Evolutionary conservation across 2,329 filamentous ascomycete species (phyloP).

Genomic region (Pezicula neosporulosa): DNA sequence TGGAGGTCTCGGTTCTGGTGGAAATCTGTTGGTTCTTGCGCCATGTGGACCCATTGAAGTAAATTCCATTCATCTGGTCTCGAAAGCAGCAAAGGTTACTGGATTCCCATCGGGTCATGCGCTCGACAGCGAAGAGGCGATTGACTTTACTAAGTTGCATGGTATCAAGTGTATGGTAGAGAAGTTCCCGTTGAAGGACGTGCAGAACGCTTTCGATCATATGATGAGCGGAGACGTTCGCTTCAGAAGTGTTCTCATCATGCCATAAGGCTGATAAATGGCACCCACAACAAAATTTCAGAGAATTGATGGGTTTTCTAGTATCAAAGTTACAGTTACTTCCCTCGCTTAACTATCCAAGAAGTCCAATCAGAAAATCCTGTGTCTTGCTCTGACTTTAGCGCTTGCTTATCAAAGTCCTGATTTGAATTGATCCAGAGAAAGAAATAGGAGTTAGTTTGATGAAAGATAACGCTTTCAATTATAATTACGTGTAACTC

Average conservation of each 20-base stretch:
- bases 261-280: conserved; percentile 8
- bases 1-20: conserved; percentile 47
- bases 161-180: conserved; percentile 63
- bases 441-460: too few species aligned
- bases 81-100: conserved; percentile 56
- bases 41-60: conserved; percentile 43
- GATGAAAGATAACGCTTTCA: too few species aligned
- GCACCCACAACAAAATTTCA: too few species aligned
- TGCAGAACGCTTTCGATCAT: conserved; percentile 24
- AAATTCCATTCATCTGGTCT: conserved; percentile 37
- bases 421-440: too few species aligned
- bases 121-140: conserved; percentile 61
- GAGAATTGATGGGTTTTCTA: too few species aligned
- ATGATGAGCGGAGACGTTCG: conserved; percentile 24
- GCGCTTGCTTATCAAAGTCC: too few species aligned
- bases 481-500: too few species aligned
- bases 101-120: conserved; percentile 63
- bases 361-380: too few species aligned
- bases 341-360: too few species aligned
- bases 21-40: conserved; percentile 60
- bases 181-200: conserved; percentile 55
- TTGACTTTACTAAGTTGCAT: conserved; percentile 61
- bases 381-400: too few species aligned
- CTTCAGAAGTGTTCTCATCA: conserved; percentile 24
- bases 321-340: too few species aligned